These are phyloP conservation scores for Pichia sp. DNA, from an alignment of 1,139 yeast genomes.

Conservation along the genomic window DNA sequence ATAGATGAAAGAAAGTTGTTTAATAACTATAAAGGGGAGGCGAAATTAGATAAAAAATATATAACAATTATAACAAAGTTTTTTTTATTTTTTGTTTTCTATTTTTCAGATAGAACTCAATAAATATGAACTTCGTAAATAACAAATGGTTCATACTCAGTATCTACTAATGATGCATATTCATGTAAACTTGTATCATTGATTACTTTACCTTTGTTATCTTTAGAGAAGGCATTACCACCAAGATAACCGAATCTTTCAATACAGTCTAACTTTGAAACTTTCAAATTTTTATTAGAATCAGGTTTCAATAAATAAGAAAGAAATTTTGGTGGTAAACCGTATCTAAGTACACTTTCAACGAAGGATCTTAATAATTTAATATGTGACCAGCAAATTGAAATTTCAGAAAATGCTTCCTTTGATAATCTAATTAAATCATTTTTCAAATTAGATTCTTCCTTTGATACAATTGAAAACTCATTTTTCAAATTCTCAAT, in stretches of 20 bases:
- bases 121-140: slow-evolving; percentile 51
- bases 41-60: neutral
- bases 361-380: slow-evolving; percentile 55
- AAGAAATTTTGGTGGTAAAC: slow-evolving; percentile 88
- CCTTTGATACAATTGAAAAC: slow-evolving; percentile 47
- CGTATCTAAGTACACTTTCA: slow-evolving; percentile 80
- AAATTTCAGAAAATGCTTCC: slow-evolving; percentile 81
- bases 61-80: neutral
- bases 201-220: slow-evolving; percentile 58
- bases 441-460: slow-evolving; percentile 67
- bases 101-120: slow-evolving; percentile 1
- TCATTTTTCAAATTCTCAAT: slow-evolving; percentile 72
- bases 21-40: neutral
- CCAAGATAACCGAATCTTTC: slow-evolving; percentile 82
- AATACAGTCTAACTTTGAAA: slow-evolving; percentile 62
- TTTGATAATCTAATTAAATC: slow-evolving; percentile 78
- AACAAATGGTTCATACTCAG: slow-evolving; percentile 95
- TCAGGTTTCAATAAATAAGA: slow-evolving; percentile 50
- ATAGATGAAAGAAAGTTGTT: neutral
- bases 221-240: slow-evolving; percentile 72
- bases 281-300: slow-evolving; percentile 38
- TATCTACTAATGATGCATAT: slow-evolving; percentile 85
- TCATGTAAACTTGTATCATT: slow-evolving; percentile 57
- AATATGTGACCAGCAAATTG: slow-evolving; percentile 83
- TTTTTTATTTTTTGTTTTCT: no score